Evolutionary conservation across 1,139 yeast species (phyloP).

Genomic region (Sugiyamaella sp.): DNA sequence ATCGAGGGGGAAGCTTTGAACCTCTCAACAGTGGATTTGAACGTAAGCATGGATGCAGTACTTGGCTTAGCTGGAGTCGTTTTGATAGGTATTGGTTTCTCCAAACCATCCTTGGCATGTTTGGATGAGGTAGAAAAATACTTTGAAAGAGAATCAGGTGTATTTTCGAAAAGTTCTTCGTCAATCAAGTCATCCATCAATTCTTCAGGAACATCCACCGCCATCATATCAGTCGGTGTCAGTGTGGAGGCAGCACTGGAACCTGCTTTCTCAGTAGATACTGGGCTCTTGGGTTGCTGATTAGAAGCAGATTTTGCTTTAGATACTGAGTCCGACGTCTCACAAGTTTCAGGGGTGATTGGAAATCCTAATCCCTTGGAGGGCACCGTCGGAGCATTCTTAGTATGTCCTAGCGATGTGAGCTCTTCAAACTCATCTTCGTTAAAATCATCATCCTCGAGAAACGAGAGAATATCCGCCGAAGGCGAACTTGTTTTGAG

Average conservation of each 20-base stretch:
- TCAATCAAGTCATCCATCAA: background rate
- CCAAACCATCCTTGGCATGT: background rate
- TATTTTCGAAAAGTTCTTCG: background rate
- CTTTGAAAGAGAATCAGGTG: background rate
- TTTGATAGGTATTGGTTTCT: background rate
- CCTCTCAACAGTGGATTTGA: conserved; percentile 6
- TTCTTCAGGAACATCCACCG: background rate
- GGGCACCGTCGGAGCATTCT: background rate
- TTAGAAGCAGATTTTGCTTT: too few species aligned
- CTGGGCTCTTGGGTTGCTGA: too few species aligned
- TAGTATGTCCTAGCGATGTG: background rate
- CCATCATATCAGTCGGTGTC: too few species aligned
- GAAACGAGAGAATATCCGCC: background rate
- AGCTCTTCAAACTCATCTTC: conserved; percentile 8
- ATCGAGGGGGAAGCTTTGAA: background rate
- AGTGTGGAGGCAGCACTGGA: too few species aligned
- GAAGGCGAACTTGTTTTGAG: background rate
- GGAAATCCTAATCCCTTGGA: background rate
- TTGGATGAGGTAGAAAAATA: background rate
- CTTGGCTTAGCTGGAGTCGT: background rate
- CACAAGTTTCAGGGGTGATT: too few species aligned
- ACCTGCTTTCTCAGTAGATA: too few species aligned
- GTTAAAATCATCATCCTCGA: conserved; percentile 5
- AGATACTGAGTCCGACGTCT: too few species aligned
- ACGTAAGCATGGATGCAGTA: background rate